These are phyloP conservation scores for Arabidopsis lyrata DNA, from an alignment of 441 rosid genomes.

Conservation along the genomic window DNA sequence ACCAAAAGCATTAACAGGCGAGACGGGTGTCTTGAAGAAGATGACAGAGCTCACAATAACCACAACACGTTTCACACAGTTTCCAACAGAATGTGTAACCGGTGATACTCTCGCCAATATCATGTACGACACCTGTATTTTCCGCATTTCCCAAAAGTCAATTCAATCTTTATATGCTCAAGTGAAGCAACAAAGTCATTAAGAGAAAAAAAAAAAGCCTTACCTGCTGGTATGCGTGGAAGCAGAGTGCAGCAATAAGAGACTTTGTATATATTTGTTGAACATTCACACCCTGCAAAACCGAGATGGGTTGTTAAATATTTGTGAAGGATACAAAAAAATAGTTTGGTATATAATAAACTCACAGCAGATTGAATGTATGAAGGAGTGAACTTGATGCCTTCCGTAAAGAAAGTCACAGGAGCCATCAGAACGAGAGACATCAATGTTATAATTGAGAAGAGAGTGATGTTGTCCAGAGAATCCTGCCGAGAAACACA, in stretches of 20 bases:
- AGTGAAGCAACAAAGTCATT: conserved; percentile 4
- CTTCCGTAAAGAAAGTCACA: conserved; percentile 80
- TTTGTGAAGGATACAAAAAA: conserved; percentile 13
- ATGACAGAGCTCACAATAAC: conserved; percentile 97
- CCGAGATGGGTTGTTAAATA: conserved; percentile 21
- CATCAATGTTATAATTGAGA: conserved; percentile 93
- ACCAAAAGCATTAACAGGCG: conserved; percentile 86
- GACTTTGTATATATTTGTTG: conserved; percentile 69
- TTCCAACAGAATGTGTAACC: conserved; percentile 97
- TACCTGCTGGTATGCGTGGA: conserved; percentile 99
- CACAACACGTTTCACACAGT: conserved; percentile 99
- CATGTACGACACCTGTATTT: conserved; percentile 91
- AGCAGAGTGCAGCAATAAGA: conserved; percentile 85
- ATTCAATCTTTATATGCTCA: neutral
- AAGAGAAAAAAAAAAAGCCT: conserved; percentile 29
- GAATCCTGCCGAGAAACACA: conserved; percentile 67
- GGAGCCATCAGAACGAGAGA: conserved; percentile 86
- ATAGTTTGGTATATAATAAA: conserved; percentile 30
- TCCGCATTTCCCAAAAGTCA: neutral
- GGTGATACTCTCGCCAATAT: conserved; percentile 97
- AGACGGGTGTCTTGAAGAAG: conserved; percentile 86
- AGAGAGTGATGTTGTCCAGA: conserved; percentile 94
- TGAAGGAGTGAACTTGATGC: conserved; percentile 89
- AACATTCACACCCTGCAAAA: conserved; percentile 81
- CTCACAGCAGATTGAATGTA: conserved; percentile 85